Evolutionary conservation across 768 basidiomycete species (phyloP), one percentile per base, ranked within the genome.

Genomic region (Auriscalpium orientale): DNA sequence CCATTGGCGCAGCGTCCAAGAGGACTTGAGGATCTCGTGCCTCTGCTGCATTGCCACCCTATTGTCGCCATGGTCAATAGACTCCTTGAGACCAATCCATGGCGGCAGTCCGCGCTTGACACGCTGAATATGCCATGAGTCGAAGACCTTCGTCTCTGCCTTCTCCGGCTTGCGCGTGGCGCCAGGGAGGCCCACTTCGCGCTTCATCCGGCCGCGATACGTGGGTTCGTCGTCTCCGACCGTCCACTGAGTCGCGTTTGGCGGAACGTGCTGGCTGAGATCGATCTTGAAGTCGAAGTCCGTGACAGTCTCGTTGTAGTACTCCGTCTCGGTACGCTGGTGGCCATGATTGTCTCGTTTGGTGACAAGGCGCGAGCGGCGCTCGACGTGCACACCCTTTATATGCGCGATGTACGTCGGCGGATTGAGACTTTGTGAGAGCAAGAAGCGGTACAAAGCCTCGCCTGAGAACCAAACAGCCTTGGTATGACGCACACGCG

Each of bases 231-330:
- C 67, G 65, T 91, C 88, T 5, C 76, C 76, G 1, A 83, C 72
- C 15, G 80, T 79, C 81, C 83, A 89, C 51, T 84, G 81, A 2
- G 72, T 66, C 4, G 74, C 71, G 9, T 59, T 61, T 18, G 70
- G 64, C 34, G 76, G 63, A 54, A 79, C 67, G 52, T 74, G 66
- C 16, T 72, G 74, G 16, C 72, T 66, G 4, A 84, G 64, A 61
- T 84, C 80, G 64, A 89, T 80, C 58, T 66, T 73, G 66, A 89
- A 89, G 62, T 85, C 79, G 61, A 89, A 89, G 64, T 89, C 87
- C 20, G 76, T 74, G 45, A 89, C 72, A 0, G 71, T 79, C 58
- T 83, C 82, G 8, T 75, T 78, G 65, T 85, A 79, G n/a, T 68
- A 64, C 57, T 88, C 85, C 2, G 70, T 70, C 13, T 65, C 69